phyloP scores from a whole-genome alignment of 148 eudicot species.

The Selenicereus undatus region DNA sequence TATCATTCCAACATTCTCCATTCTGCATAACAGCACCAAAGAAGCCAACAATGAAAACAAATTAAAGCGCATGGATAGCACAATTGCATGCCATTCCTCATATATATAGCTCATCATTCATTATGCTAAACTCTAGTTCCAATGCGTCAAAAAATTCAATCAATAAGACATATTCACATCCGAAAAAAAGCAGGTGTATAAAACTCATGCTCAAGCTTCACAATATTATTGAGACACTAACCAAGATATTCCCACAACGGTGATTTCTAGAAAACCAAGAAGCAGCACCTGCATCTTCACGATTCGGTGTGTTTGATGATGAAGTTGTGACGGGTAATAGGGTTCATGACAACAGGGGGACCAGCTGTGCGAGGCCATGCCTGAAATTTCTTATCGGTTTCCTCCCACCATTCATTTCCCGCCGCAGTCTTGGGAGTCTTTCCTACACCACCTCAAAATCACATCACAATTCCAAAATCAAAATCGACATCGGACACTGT shows the following conservation, averaged over 20 bases:
- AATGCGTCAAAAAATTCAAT: background rate
- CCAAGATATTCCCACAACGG: background rate
- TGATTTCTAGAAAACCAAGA: background rate
- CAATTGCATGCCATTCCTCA: no score
- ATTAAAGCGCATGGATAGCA: no score
- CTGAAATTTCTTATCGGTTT: slow-evolving; percentile 40
- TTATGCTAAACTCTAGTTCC: no score
- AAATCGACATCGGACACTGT: background rate
- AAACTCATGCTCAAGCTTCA: background rate
- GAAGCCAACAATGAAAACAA: no score
- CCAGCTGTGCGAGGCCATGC: slow-evolving; percentile 52
- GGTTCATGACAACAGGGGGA: slow-evolving; percentile 48
- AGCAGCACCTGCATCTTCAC: slow-evolving; percentile 22
- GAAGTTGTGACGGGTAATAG: slow-evolving; percentile 43
- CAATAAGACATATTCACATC: background rate
- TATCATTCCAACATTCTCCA: no score
- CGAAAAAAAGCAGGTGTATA: background rate
- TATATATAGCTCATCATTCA: no score
- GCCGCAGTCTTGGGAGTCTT: slow-evolving; percentile 35
- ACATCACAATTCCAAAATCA: background rate
- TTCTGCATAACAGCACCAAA: no score
- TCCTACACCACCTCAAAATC: slow-evolving; percentile 21
- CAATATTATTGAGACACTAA: background rate
- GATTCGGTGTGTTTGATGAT: slow-evolving; percentile 34
- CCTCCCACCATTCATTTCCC: slow-evolving; percentile 39